Evolutionary conservation across 2,329 filamentous ascomycete species (phyloP), one percentile per base, ranked within the genome.

Genomic region (Ophiosphaerella narmari): DNA sequence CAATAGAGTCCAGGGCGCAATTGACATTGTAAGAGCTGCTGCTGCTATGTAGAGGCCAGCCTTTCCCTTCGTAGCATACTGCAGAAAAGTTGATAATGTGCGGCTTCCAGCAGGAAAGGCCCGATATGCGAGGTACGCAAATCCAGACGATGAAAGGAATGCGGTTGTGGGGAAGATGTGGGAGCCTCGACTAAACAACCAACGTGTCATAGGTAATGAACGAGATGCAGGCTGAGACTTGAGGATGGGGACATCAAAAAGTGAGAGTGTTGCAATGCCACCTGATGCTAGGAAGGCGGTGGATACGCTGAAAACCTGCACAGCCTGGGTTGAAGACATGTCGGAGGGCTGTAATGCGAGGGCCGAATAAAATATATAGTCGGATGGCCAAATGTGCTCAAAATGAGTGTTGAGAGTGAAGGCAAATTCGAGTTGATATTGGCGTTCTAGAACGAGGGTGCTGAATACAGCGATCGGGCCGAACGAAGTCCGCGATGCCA

Each of bases 131-230:
- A 72, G 63, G 41, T 48, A 61, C 7, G 54, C 43, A 48, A 74
- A 74, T 23, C 67, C 63, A 1, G 60, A 43, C 6, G 57, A 56
- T 1, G 70, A 65, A 42, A 67, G 9, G n/a, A 68, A 24, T 5
- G 66, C 67, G 14, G 59, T 55, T 5, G 53, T 46, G 7, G 70
- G 71, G 50, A 73, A 72, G 29, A 69, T 54, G 53, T 74, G 72
- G 6, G 69, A 73, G 43, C 71, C 72, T 0, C 71, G 66, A 32
- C 64, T 70, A 57, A 74, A 74, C 29, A 74, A 66, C 71, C 70
- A 74, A 36, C 68, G 67, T 2, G 53, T 65, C 35, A 60, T 54
- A n/a, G 72, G 71, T 1, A 74, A 65, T 2, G 72, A 71, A 43
- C 69, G 70, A 1, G 70, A 72, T n/a, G 69, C 69, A 14, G 69